Evolutionary conservation across 495 filamentous ascomycete species (phyloP), one percentile per base, ranked within the genome.

Genomic region (Pseudoneurospora amorphoporcata): DNA sequence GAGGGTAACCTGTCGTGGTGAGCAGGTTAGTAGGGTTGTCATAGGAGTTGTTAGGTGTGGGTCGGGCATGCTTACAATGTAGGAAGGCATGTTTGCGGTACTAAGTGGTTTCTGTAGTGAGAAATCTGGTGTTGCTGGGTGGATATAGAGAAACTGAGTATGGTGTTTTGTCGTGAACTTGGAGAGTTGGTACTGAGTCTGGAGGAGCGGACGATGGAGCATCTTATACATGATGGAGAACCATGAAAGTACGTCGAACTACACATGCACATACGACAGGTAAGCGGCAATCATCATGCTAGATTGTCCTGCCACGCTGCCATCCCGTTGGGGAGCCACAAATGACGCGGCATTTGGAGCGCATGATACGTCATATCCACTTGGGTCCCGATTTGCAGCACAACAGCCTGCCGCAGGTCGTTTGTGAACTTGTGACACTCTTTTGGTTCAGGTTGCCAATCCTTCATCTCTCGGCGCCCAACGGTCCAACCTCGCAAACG

Each of bases 1-100:
- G 76, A 92, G 84, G 73, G 94, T 94, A 72, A 97, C 88, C 94
- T 97, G 74, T 39, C 68, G 35, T 53, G 72, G 42, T 70, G 65
- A 41, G 41, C 40, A 70, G 32, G 74, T 70, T 19, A 37, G 61
- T 69, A 72, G 73, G 47, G 74, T 75, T n/a, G 23, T 42, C n/a
- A n/a, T 4, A 2, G 8, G 42, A 17, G 38, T 7, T 58, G 69
- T n/a, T 40, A 29, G 17, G 53, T 29, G 69, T 14, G 7, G 4
- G 9, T 47, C 32, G 19, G 39, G 68, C 43, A 29, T 61, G 84
- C 86, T 69, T 85, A 92, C 91, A 77, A 92, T 93, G 85, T 87
- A 90, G 75, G 89, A 85, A 86, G 90, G 87, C 90, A 92, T 92
- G 73, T 76, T 89, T 79, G 72, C 68, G n/a, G 45, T 42, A 37